These are phyloP conservation scores for Paramarasmius palmivorus DNA, from an alignment of 1,284 basidiomycete species.

Conservation along the genomic window DNA sequence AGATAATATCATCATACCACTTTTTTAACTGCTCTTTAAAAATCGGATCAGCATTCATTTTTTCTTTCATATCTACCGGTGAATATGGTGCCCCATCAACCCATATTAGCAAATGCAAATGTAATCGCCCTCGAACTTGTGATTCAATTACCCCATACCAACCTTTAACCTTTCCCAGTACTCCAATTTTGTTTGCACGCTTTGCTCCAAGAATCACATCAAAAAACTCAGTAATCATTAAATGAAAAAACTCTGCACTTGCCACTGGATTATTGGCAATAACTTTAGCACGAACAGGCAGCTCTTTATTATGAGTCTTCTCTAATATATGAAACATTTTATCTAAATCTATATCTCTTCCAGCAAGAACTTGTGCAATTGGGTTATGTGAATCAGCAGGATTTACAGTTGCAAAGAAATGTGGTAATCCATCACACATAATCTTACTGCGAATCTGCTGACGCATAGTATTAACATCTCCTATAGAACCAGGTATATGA, in stretches of 20 bases:
- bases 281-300: neutral
- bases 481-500: constrained; percentile 12
- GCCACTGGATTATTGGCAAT: constrained; percentile 15
- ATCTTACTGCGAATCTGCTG: constrained; percentile 11
- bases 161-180: constrained; percentile 14
- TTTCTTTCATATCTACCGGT: neutral
- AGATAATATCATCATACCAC: constrained; percentile 4
- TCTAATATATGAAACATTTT: constrained; percentile 7
- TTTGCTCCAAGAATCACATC: constrained; percentile 12
- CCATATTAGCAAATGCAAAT: constrained; percentile 5
- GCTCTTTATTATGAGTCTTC: neutral
- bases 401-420: constrained; percentile 13
- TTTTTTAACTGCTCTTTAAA: neutral
- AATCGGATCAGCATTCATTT: neutral
- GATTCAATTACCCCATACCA: constrained; percentile 6
- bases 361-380: constrained; percentile 13
- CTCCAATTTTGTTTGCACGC: constrained; percentile 4
- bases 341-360: constrained; percentile 14
- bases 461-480: neutral
- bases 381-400: constrained; percentile 17
- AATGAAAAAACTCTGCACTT: constrained; percentile 17
- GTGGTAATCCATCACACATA: constrained; percentile 2
- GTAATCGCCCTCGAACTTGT: constrained; percentile 1
- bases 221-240: constrained; percentile 10
- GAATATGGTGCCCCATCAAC: neutral